phyloP scores from a whole-genome alignment of 305 asterid genomes.

The Fraxinus velutina region DNA sequence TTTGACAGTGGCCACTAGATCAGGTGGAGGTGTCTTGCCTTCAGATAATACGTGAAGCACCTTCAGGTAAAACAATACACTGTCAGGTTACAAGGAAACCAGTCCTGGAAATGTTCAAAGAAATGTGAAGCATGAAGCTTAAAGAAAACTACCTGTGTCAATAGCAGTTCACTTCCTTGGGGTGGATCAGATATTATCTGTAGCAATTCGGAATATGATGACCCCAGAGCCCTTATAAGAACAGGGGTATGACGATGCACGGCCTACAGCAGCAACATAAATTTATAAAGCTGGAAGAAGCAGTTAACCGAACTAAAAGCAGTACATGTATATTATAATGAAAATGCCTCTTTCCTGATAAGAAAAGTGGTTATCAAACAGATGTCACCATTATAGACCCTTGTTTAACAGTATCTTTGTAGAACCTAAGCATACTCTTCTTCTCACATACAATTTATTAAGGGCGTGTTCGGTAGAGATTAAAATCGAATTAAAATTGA shows the following conservation, averaged over 20 bases:
- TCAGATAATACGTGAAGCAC: conserved; percentile 76
- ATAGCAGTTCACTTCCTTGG: conserved; percentile 78
- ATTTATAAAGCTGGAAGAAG: conserved; percentile 15
- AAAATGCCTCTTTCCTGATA: neutral
- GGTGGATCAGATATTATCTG: conserved; percentile 85
- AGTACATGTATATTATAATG: neutral
- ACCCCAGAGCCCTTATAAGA: conserved; percentile 70
- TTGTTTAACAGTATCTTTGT: neutral
- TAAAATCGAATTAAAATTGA: too few relatives aligned
- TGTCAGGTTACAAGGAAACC: conserved; percentile 26
- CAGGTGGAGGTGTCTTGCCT: conserved; percentile 77
- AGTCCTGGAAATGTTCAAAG: conserved; percentile 10
- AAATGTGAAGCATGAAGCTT: conserved; percentile 11
- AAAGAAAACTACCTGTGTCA: conserved; percentile 59
- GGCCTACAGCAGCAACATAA: conserved; percentile 51
- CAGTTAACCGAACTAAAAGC: conserved; percentile 19
- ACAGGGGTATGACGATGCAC: conserved; percentile 85
- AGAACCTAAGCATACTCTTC: neutral
- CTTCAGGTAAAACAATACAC: conserved; percentile 38
- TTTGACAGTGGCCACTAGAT: conserved; percentile 72
- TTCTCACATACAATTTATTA: neutral
- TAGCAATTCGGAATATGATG: conserved; percentile 69
- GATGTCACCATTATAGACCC: neutral
- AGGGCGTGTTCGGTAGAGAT: too few relatives aligned
- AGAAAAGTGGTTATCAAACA: conserved; percentile 9